These are phyloP conservation scores for Spinacia oleracea DNA, from an alignment of 179 eudicot species.

Conservation along the genomic window DNA sequence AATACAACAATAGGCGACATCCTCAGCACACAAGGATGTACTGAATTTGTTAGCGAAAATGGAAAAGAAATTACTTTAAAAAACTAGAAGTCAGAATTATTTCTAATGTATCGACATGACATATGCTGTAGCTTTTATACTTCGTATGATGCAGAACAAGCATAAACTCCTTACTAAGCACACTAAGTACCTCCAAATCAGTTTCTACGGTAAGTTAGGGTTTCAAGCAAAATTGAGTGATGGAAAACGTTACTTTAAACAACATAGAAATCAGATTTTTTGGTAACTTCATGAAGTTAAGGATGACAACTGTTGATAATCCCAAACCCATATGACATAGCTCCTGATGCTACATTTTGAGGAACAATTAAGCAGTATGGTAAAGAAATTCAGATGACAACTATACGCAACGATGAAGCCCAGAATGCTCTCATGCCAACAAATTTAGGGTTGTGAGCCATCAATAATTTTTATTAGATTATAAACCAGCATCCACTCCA, in stretches of 20 bases:
- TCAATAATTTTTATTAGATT: too few species aligned
- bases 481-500: not conserved
- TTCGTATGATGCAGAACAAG: not conserved
- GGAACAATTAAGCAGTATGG: not conserved
- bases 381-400: too few species aligned
- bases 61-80: not conserved
- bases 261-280: not conserved
- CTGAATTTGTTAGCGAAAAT: not conserved
- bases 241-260: not conserved
- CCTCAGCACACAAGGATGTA: not conserved
- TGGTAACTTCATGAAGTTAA: not conserved
- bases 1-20: not conserved
- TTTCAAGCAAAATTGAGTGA: not conserved
- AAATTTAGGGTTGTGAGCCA: too few species aligned
- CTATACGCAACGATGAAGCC: too few species aligned
- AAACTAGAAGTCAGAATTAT: not conserved
- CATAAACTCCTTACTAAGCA: slow-evolving; percentile 3
- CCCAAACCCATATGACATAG: not conserved
- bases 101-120: not conserved
- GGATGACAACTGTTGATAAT: not conserved
- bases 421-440: too few species aligned
- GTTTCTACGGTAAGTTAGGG: slow-evolving; percentile 1
- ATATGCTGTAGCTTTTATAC: not conserved
- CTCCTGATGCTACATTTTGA: not conserved
- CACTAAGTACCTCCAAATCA: not conserved